Percentiles rank a stretch among this genome's conserved stretches.
Conservation (phyloP, 2,329 filamentous ascomycete species). For the Rosellinia necatrix region DNA sequence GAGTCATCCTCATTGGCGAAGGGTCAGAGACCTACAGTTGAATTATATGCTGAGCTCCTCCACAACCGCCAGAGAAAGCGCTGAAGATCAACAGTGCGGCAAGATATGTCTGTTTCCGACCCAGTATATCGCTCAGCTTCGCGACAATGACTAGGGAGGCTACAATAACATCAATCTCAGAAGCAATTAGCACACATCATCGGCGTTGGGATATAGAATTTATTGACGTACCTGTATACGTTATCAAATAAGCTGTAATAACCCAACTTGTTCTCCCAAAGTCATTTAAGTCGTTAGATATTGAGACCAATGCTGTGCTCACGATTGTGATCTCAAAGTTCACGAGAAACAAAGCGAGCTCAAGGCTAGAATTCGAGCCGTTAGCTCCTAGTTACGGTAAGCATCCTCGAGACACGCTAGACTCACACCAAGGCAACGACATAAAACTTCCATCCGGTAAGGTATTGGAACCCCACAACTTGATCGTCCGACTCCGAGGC, state of each 20-base stretch:
- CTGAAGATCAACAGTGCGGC: slow-evolving; percentile 4
- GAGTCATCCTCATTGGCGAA: too few relatives aligned
- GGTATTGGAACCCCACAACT: too few relatives aligned
- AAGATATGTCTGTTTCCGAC: slow-evolving; percentile 13
- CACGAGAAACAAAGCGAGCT: slow-evolving; percentile 47
- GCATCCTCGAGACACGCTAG: too few relatives aligned
- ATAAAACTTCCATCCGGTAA: too few relatives aligned
- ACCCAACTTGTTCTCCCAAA: slow-evolving; percentile 44
- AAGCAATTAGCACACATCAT: too few relatives aligned
- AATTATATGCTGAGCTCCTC: slow-evolving; percentile 16
- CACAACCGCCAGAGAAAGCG: slow-evolving; percentile 16
- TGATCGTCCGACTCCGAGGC: too few relatives aligned
- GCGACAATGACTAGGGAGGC: slow-evolving; percentile 7
- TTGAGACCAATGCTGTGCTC: slow-evolving; percentile 54
- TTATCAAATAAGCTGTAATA: slow-evolving; percentile 53
- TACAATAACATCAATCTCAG: background rate
- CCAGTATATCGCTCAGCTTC: slow-evolving; percentile 23
- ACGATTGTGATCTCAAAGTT: slow-evolving; percentile 56
- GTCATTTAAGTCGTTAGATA: slow-evolving; percentile 41
- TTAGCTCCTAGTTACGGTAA: too few relatives aligned
- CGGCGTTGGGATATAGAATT: too few relatives aligned
- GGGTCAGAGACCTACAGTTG: slow-evolving; percentile 3
- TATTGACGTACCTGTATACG: slow-evolving; percentile 48
- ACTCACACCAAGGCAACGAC: too few relatives aligned
- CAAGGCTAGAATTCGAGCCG: too few relatives aligned